Evolutionary conservation across 805 yeast genomes (phyloP), one percentile per base, ranked within the genome.

Genomic region (Kurtzmaniella fragi): DNA sequence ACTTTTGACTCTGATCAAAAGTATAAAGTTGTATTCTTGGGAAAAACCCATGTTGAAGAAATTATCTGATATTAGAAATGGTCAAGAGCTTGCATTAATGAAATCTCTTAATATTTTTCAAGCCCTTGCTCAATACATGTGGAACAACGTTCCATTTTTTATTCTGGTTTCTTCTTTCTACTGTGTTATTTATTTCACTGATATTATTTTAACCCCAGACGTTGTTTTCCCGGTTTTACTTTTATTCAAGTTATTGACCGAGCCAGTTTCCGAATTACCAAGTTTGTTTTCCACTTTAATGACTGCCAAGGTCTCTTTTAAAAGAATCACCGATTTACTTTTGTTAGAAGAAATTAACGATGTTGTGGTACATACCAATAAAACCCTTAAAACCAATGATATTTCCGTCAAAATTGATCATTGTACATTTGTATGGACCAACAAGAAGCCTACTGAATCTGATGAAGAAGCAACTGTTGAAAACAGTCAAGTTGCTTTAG

Each of bases 21-120:
- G 57, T 26, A 47, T 59, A 51, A 59, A 59, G 43, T 47, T 59
- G 17, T 59, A 58, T 43, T 52, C 62, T 2, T 59, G 64, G 64
- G 64, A 59, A 37, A 44, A 45, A 26, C 63, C 62, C 4, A 56
- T 58, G 58, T 43, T 57, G 38, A 44, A 43, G 20, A 52, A 46
- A 28, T 49, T 59, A 29, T 43, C 43, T 29, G 51, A 44, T 2
- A 45, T 59, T 28, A 49, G 64, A 47, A 49, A 56, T 40, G 46
- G 49, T 13, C 54, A 54, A 40, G 62, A 59, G 37, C 47, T 59
- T 40, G 34, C 37, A 26, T 44, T 43, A 15, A 38, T 42, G 23
- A 46, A 44, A 34, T 47, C 43, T 23, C 51, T 56, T 15, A 62
- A 62, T 34, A 46, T 58, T 28, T 45, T 39, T 42, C 50, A 47